Evolutionary conservation across 768 basidiomycete species (phyloP), one percentile per base, ranked within the genome.

Genomic region (Pisolithus tinctorius): DNA sequence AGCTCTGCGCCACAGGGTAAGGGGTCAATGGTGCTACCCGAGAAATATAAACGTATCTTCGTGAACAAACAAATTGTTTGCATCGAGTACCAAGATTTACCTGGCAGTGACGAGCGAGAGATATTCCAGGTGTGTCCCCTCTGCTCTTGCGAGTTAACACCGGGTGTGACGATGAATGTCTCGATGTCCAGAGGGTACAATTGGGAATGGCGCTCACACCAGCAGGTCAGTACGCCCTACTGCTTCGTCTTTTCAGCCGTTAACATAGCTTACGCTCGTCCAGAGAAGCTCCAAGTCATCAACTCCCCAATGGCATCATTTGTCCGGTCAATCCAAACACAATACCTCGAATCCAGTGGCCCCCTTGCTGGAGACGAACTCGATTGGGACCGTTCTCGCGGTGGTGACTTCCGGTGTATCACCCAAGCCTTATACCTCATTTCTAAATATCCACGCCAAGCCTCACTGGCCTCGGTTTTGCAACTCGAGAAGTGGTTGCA

Each of bases 41-140:
- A 75, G 0, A 76, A 72, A 47, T 83, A 81, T 58, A 74, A 70
- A 49, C 79, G 75, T 13, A 37, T 81, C 1, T 90, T 90, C 55
- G 70, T 77, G 16, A 83, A 81, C 58, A 90, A 90, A 63, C 85
- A 87, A 55, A 76, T 92, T 17, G 83, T 86, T 1, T 91, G 88
- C 56, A 79, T 88, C n/a, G 88, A 91, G 61, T 91, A 85, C 55
- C 70, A 75, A 51, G 79, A 81, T 40, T 71, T 86, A 7, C 68
- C 69, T 0, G 81, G 81, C 47, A 58, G 65, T 4, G 76, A 80
- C 27, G 84, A 86, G 57, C 72, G 84, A 20, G 84, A 86, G 55
- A 80, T 86, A 16, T 86, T 86, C 69, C 84, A 86, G 72, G 88
- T 84, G 39, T 39, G 74, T 47, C n/a, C 6, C 11, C 3, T 34